phyloP scores from a whole-genome alignment of 768 basidiomycete genomes.

The Lenzites betulinus region DNA sequence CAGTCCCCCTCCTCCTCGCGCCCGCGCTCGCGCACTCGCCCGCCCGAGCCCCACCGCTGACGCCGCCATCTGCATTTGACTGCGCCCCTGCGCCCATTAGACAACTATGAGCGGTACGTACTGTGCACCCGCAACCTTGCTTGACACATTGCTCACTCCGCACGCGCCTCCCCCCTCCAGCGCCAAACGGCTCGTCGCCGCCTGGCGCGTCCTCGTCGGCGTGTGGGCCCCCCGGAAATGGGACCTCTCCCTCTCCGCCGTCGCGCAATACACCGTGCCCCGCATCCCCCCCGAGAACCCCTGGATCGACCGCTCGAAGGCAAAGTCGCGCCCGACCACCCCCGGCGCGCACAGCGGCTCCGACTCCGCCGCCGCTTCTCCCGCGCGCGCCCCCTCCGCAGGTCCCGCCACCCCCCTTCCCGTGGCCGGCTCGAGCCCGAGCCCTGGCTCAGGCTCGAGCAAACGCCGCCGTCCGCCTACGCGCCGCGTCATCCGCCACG shows the following conservation, averaged over 20 bases:
- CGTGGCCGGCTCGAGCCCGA: constrained; percentile 17
- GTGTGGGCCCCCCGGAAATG: constrained; percentile 87
- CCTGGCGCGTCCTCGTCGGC: constrained; percentile 97
- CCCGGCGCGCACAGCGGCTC: constrained; percentile 7
- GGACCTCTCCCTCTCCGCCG: constrained; percentile 76
- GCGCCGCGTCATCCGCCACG: constrained; percentile 84
- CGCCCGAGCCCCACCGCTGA: constrained; percentile 1
- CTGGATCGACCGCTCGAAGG: constrained; percentile 61
- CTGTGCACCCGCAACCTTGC: not conserved
- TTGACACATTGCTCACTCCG: constrained; percentile 11
- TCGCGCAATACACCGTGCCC: constrained; percentile 74
- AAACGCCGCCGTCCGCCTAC: constrained; percentile 61
- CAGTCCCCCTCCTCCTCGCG: constrained; percentile 37
- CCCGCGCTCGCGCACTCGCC: too few relatives aligned
- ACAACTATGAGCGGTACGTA: constrained; percentile 75
- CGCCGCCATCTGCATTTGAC: not conserved
- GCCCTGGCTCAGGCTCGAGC: constrained; percentile 16
- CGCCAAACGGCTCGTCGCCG: constrained; percentile 82
- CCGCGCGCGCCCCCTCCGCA: too few relatives aligned
- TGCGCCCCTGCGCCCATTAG: constrained; percentile 36
- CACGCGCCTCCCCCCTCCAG: constrained; percentile 39
- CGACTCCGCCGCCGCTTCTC: constrained; percentile 10
- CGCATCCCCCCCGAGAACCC: constrained; percentile 64
- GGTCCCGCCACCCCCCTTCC: too few relatives aligned
- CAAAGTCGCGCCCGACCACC: constrained; percentile 26